Base-by-base conservation (phyloP, 352 stramenopile species). In the Phytopythium oedochilum region DNA sequence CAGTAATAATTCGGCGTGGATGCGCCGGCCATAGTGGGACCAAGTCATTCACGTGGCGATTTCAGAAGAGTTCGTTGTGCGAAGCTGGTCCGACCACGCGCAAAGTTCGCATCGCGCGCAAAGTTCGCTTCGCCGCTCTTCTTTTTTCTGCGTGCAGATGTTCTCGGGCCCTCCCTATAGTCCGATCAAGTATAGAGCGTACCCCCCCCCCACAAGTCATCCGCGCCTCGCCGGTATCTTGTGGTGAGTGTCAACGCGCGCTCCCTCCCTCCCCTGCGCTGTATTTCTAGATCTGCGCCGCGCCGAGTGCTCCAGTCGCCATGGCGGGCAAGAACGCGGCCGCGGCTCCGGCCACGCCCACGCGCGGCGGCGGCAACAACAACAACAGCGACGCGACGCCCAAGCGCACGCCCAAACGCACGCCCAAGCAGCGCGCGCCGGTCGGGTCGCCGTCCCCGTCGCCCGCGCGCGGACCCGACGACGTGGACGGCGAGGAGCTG, bases 401-500 rank as follows among this genome's bases (percentile, higher is more conserved):
- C 46, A 53, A 53, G 46, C 40, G 25, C 14, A 53, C 46, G 29
- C 46, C 46, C 29, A 53, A 40, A 29, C 46, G 46, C 46, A 31
- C 46, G 28, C 22, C 43, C 29, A 53, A 53, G 47, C 22, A 28
- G 8, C 60, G 59, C 25, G 44, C 40, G 25, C 51, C 54, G 6
- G 22, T 51, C 36, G 45, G 65, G 34, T 70, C 63, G 5, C 69
- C 66, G 12, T 64, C 66, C 25, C 38, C 55, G 32, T 71, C 70
- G 26, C 64, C 69, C 17, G 60, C 59, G 26, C 57, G 54, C 60
- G 53, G 64, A 5, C 61, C 63, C 22, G 63, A 72, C 48, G 56
- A 71, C 50, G 80, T 92, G 47, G 70, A 86, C 47, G 70, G 68
- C 40, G 85, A 92, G 26, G 85, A 95, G 64, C 78, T 95, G 26